Base-by-base conservation (phyloP, 208 protist species). In the Tritrichomonas foetus region DNA sequence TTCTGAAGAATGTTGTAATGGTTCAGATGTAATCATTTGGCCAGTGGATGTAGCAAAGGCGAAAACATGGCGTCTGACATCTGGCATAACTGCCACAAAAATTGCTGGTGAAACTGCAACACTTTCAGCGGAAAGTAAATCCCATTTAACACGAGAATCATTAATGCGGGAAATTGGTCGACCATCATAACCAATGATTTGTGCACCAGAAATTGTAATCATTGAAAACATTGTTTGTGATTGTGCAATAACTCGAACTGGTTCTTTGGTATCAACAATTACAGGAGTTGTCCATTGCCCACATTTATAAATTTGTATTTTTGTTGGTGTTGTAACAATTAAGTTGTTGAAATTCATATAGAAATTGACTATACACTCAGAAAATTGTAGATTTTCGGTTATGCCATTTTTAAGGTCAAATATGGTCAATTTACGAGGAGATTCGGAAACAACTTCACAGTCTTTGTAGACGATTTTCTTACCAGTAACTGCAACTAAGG, bases 241-340 rank as follows among this genome's bases (percentile, higher is more conserved):
- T 50, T 89, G 78, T 27, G 47, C 41, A 39, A 89, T 53, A 33
- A 33, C 47, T 27, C 47, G 33, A n/a, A 33, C 78, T 33, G 78
- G 20, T 61, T 89, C 78, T 61, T 89, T 89, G 13, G 47, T 89
- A 13, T 89, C 78, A 20, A 89, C 78, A 20, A 89, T 89, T 20
- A 57, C 1, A 53, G 78, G 78, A 89, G 78, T 49, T 33, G 47
- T 89, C 78, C 78, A 89, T 53, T 44, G 47, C 22, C 78, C 47
- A n/a, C 20, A 89, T 89, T 89, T 89, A 50, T 89, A 89, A 47
- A 89, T 89, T 33, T 89, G 78, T 39, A 89, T 13, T 49, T 89
- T 89, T 25, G 41, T 57, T 50, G 33, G 78, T 89, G 47, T 57
- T 16, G 25, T 57, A 39, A 89, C 78, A 47, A 89, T 89, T n/a